Evolutionary conservation across 345 rosid species (phyloP), one percentile per base, ranked within the genome.

Genomic region (Iberis pinnata): DNA sequence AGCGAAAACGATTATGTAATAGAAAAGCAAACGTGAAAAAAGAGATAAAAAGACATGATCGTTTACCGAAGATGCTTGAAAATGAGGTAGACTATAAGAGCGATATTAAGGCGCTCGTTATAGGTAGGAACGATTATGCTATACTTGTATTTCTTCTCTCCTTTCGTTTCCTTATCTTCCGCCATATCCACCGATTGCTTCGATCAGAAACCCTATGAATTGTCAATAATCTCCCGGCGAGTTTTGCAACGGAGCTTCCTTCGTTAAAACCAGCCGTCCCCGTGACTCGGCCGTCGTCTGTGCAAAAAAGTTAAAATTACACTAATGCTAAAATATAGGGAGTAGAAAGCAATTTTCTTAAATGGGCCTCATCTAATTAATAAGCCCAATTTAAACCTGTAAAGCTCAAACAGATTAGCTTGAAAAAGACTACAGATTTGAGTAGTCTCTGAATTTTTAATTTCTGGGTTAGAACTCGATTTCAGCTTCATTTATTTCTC

Each of bases 101-200:
- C 84, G 61, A 92, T 81, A 68, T 92, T 92, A 64, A 88, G 84
- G 20, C 90, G 95, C 75, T 92, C 98, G 74, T 92, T 88, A 82
- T 83, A 88, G 1, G 98, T 92, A 11, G 97, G 97, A 39, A 92
- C 61, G 49, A 92, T 80, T 45, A 92, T 72, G 65, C 96, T 92
- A 77, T 81, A 88, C 74, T 81, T 85, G 56, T 76, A 66, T 55
- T 67, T 73, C 53, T 62, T 70, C 49, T 49, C 56, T 56, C 58
- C 64, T 43, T 50, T 47, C 14, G 0, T 47, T 46, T 61, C 59
- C 38, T 49, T 62, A 32, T 49, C 60, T 1, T 62, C 64, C 55
- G 54, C 49, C 73, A 61, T 62, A 16, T 1, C 49, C 38, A 38
- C 43, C 41, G 44, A 9, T 11, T 26, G 18, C 46, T 27, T 53